phyloP scores from a whole-genome alignment of 2,329 filamentous ascomycete genomes.

The Aspergillus thermomutatus region DNA sequence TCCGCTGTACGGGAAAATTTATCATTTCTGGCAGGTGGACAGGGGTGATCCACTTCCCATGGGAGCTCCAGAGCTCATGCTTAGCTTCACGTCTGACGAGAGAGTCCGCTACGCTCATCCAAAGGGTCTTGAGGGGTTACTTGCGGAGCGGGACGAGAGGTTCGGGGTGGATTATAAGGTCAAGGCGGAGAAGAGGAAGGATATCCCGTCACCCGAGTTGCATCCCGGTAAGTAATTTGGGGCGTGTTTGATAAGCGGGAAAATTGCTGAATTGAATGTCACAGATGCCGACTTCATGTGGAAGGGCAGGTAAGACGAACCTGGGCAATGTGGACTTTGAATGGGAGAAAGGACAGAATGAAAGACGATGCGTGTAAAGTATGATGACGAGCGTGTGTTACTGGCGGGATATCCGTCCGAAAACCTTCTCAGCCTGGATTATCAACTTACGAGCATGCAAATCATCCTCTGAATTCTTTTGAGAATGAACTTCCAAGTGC shows the following conservation, averaged over 20 bases:
- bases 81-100: constrained; percentile 47
- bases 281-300: constrained; percentile 36
- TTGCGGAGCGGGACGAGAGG: constrained; percentile 52
- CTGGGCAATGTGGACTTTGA: no score
- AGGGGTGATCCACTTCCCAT: constrained; percentile 63
- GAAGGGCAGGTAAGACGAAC: constrained; percentile 8
- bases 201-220: constrained; percentile 40
- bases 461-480: background rate
- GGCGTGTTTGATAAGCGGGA: background rate
- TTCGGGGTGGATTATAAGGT: constrained; percentile 51
- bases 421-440: background rate
- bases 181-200: constrained; percentile 53
- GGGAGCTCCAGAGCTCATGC: constrained; percentile 62
- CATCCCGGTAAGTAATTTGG: constrained; percentile 31
- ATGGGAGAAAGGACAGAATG: background rate
- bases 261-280: constrained; percentile 1
- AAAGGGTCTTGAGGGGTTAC: constrained; percentile 32
- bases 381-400: background rate
- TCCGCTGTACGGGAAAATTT: constrained; percentile 76
- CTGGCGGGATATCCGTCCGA: background rate
- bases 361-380: background rate
- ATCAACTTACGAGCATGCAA: background rate
- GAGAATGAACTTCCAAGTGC: background rate
- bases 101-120: constrained; percentile 21
- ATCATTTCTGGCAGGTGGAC: constrained; percentile 84